A percentile compares a stretch with the other conserved stretches of the same genome.
Evolutionary conservation across 257 asterid species (phyloP).

Genomic region (Capsicum chinense): DNA sequence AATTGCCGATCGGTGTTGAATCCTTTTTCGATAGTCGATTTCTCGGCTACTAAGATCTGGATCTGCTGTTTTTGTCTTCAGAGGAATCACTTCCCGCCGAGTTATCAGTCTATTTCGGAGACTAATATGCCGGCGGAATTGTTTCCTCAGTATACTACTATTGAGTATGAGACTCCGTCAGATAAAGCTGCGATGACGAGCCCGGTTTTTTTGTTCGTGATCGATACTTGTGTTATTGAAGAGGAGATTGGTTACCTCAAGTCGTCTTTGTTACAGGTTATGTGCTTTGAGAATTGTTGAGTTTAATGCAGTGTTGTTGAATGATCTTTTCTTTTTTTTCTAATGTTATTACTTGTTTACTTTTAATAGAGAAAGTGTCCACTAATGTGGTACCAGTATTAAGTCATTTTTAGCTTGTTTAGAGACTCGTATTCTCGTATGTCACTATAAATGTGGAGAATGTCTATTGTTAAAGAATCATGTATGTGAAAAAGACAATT

Average conservation of each 20-base stretch:
- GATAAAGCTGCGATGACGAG: conserved; percentile 44
- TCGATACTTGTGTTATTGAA: conserved; percentile 90
- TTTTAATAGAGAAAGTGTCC: too few species aligned
- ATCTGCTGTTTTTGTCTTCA: conserved; percentile 92
- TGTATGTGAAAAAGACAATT: too few species aligned
- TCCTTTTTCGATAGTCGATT: conserved; percentile 90
- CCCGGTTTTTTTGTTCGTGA: conserved; percentile 74
- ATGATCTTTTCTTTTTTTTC: too few species aligned
- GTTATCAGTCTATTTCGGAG: conserved; percentile 86
- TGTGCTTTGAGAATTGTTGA: conserved; percentile 9
- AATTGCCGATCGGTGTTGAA: conserved; percentile 91
- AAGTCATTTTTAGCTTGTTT: too few species aligned
- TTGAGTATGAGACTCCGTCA: conserved; percentile 68
- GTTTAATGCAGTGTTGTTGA: background rate
- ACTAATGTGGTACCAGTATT: too few species aligned
- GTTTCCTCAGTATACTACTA: conserved; percentile 85
- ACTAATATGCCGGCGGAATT: conserved; percentile 92
- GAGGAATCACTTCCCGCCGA: conserved; percentile 84
- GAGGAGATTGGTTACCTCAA: conserved; percentile 88
- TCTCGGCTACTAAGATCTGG: conserved; percentile 88
- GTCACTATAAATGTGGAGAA: too few species aligned
- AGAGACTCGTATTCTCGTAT: too few species aligned
- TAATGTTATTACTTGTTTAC: too few species aligned
- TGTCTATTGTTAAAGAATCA: too few species aligned
- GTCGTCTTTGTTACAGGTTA: conserved; percentile 82